phyloP scores from a whole-genome alignment of 192 early-diverging fungal genomes.

The Entrophospora sp. region DNA sequence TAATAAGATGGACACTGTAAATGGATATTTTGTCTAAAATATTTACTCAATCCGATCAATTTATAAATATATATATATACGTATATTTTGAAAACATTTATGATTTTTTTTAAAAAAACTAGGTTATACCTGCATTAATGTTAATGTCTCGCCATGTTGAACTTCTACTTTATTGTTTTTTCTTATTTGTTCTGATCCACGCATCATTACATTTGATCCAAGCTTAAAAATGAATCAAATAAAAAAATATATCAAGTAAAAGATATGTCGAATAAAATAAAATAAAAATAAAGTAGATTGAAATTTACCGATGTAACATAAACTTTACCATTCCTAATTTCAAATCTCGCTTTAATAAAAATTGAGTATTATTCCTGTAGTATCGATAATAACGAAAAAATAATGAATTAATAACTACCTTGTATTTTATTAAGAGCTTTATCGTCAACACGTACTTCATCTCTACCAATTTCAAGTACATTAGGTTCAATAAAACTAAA shows the following conservation, averaged over 20 bases:
- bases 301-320: background rate
- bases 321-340: constrained; percentile 3
- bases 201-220: constrained; percentile 3
- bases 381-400: background rate
- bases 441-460: background rate
- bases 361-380: background rate
- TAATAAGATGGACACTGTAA: background rate
- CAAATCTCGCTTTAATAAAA: background rate
- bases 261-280: background rate
- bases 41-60: no score
- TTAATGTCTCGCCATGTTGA: background rate
- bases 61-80: no score
- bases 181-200: background rate
- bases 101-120: no score
- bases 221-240: background rate
- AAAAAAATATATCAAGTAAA: background rate
- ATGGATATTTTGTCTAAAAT: constrained; percentile 15
- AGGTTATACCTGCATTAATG: background rate
- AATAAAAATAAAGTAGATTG: background rate
- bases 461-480: background rate
- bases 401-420: background rate
- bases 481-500: constrained; percentile 1
- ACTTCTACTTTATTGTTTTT: constrained; percentile 7
- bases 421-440: background rate
- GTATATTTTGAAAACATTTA: no score